These are phyloP conservation scores for Pseudocercospora eumusae DNA, from an alignment of 2,329 filamentous ascomycete genomes.

Conservation along the genomic window DNA sequence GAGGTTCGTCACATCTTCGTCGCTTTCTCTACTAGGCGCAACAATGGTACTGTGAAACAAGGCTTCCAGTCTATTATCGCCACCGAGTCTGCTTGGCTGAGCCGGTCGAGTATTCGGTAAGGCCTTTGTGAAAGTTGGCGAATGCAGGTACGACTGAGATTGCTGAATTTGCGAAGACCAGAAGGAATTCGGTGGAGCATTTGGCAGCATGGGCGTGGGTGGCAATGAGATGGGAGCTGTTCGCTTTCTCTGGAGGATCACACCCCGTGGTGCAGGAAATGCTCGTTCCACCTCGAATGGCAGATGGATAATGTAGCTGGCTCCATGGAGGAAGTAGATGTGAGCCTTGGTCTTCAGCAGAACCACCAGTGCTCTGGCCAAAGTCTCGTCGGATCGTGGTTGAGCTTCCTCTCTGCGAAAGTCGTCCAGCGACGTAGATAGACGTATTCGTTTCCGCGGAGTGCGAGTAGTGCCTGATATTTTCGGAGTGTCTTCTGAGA, in stretches of 20 bases:
- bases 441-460: slow-evolving; percentile 13
- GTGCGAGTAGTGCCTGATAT: slow-evolving; percentile 12
- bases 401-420: slow-evolving; percentile 7
- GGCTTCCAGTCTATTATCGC: slow-evolving; percentile 31
- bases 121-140: slow-evolving; percentile 37
- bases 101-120: slow-evolving; percentile 25
- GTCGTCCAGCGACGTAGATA: slow-evolving; percentile 1
- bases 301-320: slow-evolving; percentile 85
- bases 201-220: slow-evolving; percentile 46
- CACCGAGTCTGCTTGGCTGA: slow-evolving; percentile 32
- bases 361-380: slow-evolving; percentile 70
- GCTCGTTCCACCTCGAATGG: slow-evolving; percentile 92
- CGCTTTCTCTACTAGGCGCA: slow-evolving; percentile 18
- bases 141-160: slow-evolving; percentile 39
- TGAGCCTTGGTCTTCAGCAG: slow-evolving; percentile 91
- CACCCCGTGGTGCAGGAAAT: slow-evolving; percentile 76
- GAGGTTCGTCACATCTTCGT: slow-evolving; percentile 67
- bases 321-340: slow-evolving; percentile 85
- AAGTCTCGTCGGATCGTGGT: not conserved
- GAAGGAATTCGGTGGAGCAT: slow-evolving; percentile 80
- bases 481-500: not conserved
- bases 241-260: slow-evolving; percentile 82
- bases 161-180: slow-evolving; percentile 62
- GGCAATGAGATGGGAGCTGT: slow-evolving; percentile 48
- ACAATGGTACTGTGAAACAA: slow-evolving; percentile 35